Evolutionary conservation across 2,329 filamentous ascomycete species (phyloP).

Genomic region (Tolypocladium endophyticum): DNA sequence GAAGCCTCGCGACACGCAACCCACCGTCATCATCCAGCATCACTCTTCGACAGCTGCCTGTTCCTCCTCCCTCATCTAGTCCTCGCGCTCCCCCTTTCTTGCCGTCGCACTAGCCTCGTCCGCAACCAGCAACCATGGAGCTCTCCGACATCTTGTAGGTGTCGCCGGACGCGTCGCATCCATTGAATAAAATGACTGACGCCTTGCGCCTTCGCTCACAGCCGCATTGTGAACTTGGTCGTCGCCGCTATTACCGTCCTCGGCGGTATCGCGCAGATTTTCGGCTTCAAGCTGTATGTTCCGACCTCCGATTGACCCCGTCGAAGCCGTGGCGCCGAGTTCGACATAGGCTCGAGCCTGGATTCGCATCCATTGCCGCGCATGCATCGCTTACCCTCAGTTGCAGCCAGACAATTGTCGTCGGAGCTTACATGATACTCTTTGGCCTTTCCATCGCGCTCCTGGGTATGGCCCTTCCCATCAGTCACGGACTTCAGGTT

Average conservation of each 20-base stretch:
- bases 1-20: slow-evolving; percentile 1
- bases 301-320: not conserved
- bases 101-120: not conserved
- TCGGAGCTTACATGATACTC: slow-evolving; percentile 79
- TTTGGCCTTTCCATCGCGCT: slow-evolving; percentile 74
- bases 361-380: not conserved
- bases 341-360: not conserved
- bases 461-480: slow-evolving; percentile 34
- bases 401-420: slow-evolving; percentile 44
- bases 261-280: slow-evolving; percentile 69
- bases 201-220: slow-evolving; percentile 27
- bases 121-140: slow-evolving; percentile 54
- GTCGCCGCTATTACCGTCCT: slow-evolving; percentile 80
- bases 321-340: not conserved
- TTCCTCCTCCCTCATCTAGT: not conserved
- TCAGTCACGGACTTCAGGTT: not conserved
- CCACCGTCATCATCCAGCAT: slow-evolving; percentile 1
- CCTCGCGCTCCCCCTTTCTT: not conserved
- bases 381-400: not conserved
- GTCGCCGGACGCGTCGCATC: slow-evolving; percentile 1
- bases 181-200: slow-evolving; percentile 19
- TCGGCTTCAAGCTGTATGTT: slow-evolving; percentile 48
- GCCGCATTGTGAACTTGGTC: slow-evolving; percentile 88
- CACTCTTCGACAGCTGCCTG: slow-evolving; percentile 3
- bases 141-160: slow-evolving; percentile 85